Percentiles rank a stretch among this genome's conserved stretches.
Conservation (phyloP, 257 asterid species). For the Plantago elongata region DNA sequence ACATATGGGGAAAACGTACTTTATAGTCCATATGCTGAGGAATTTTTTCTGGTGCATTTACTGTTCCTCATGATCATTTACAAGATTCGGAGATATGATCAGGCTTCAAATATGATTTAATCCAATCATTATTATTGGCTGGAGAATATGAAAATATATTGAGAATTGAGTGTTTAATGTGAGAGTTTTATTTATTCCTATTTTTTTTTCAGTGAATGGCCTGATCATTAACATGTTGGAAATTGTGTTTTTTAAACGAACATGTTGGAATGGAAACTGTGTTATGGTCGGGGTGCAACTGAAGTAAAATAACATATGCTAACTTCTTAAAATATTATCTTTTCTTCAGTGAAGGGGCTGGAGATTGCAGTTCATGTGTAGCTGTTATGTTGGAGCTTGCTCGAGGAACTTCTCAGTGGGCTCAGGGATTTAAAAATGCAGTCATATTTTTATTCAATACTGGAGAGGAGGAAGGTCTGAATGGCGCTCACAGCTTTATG, state of each 20-base stretch:
- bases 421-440: slow-evolving; percentile 87
- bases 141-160: no score
- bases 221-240: not conserved
- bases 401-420: slow-evolving; percentile 95
- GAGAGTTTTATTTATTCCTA: no score
- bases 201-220: not conserved
- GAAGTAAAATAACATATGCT: slow-evolving; percentile 4
- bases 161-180: no score
- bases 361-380: slow-evolving; percentile 97
- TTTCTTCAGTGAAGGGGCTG: slow-evolving; percentile 86
- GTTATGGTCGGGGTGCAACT: slow-evolving; percentile 4
- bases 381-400: slow-evolving; percentile 99
- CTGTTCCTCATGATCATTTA: not conserved
- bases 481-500: slow-evolving; percentile 96
- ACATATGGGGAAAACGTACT: slow-evolving; percentile 1
- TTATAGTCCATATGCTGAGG: not conserved
- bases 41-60: slow-evolving; percentile 1
- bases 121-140: no score
- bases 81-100: not conserved
- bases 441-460: slow-evolving; percentile 88
- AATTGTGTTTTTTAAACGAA: no score
- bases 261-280: slow-evolving; percentile 5
- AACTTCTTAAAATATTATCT: slow-evolving; percentile 2
- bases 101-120: no score
- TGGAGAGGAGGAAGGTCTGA: slow-evolving; percentile 97